Evolutionary conservation across 176 grass and related monocot genomes (phyloP).

Genomic region (Carex cristatella): DNA sequence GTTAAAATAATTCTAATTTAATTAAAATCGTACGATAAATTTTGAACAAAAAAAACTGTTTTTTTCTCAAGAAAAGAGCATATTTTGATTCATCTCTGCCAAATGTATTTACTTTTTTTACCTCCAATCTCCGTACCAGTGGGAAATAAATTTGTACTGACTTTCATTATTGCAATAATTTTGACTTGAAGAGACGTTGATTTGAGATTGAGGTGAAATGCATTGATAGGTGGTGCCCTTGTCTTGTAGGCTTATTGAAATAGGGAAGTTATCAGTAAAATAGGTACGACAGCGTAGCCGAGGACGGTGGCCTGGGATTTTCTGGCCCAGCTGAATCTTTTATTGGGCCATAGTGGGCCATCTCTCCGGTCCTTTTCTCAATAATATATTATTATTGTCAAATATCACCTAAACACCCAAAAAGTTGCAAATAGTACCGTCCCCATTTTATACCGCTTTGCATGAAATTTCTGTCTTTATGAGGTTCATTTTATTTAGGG

Average conservation of each 20-base stretch:
- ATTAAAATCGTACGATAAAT: too few species aligned
- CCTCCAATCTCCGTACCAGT: neutral
- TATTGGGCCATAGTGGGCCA: neutral
- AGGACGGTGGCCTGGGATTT: neutral
- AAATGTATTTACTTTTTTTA: too few species aligned
- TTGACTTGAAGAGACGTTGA: neutral
- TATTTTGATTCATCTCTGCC: neutral
- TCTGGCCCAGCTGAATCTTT: neutral
- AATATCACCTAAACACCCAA: neutral
- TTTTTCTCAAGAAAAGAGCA: too few species aligned
- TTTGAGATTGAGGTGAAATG: slow-evolving; percentile 7
- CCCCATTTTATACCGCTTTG: too few species aligned
- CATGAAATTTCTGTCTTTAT: too few species aligned
- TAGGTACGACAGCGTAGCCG: neutral
- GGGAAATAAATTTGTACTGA: neutral
- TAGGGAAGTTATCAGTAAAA: neutral
- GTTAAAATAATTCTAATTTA: too few species aligned
- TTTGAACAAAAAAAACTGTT: too few species aligned
- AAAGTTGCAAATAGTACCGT: neutral
- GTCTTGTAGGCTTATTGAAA: neutral
- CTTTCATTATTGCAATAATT: slow-evolving; percentile 1
- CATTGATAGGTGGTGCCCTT: too few species aligned
- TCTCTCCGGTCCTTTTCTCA: neutral
- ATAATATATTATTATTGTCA: neutral
- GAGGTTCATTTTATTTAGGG: too few species aligned